These are phyloP conservation scores for Cyphellophora attinorum DNA, from an alignment of 2,329 filamentous ascomycete genomes.

Conservation along the genomic window DNA sequence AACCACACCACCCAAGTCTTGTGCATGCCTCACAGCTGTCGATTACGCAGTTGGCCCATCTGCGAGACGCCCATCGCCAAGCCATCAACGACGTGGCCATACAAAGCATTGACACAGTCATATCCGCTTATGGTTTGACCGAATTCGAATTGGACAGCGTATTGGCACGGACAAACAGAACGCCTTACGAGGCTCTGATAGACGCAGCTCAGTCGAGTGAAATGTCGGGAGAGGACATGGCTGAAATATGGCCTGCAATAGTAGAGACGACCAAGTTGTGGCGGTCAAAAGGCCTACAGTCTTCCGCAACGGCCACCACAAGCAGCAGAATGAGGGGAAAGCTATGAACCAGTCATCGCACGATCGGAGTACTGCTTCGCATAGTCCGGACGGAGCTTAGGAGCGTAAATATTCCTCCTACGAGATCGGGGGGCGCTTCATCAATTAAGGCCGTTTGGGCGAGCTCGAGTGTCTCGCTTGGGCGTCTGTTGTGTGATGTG, in stretches of 20 bases:
- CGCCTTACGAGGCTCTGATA: constrained; percentile 18
- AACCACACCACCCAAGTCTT: constrained; percentile 5
- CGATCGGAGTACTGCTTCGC: no score
- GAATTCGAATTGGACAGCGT: constrained; percentile 20
- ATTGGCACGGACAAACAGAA: constrained; percentile 16
- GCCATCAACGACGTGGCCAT: constrained; percentile 13
- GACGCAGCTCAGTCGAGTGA: constrained; percentile 18
- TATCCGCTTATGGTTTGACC: constrained; percentile 19
- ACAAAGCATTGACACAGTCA: constrained; percentile 11
- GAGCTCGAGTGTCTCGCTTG: no score
- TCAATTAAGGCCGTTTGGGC: no score
- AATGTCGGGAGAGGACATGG: constrained; percentile 14
- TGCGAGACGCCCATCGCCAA: constrained; percentile 12
- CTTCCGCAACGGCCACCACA: no score
- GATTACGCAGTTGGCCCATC: constrained; percentile 5
- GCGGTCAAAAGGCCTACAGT: no score
- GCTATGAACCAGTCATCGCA: no score
- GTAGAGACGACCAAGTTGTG: constrained; percentile 15
- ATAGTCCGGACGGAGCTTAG: no score
- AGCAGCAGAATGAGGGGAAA: no score
- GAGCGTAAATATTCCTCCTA: no score
- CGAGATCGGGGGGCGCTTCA: no score
- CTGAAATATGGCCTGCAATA: constrained; percentile 16
- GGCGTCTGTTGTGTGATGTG: no score
- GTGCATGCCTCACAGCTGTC: constrained; percentile 9